phyloP scores from a whole-genome alignment of 2,329 filamentous ascomycete species.

The Plectosphaerella sp. region DNA sequence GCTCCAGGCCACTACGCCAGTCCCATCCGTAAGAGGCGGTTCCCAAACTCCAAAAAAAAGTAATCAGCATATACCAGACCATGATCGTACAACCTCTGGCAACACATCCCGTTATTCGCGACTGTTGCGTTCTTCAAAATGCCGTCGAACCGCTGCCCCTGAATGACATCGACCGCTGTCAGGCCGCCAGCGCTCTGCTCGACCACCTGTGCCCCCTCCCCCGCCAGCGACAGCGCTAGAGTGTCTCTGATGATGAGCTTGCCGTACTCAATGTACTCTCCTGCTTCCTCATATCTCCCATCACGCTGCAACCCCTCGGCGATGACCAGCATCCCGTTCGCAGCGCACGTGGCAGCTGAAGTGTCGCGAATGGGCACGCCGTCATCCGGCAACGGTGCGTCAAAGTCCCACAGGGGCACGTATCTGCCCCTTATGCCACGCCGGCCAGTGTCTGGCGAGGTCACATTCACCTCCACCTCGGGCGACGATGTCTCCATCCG shows the following conservation, averaged over 20 bases:
- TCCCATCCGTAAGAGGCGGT: constrained; percentile 35
- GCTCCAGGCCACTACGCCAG: constrained; percentile 1
- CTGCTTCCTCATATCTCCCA: constrained; percentile 1
- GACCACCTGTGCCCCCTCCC: constrained; percentile 14
- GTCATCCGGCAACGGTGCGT: constrained; percentile 32
- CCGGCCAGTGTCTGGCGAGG: constrained; percentile 4
- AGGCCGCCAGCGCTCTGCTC: not conserved
- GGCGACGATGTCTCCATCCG: constrained; percentile 24
- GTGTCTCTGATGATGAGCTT: constrained; percentile 13
- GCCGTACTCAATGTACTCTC: constrained; percentile 6
- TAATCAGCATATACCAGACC: constrained; percentile 46
- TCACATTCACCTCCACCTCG: constrained; percentile 5
- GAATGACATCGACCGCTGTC: not conserved
- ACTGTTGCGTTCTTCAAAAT: constrained; percentile 27
- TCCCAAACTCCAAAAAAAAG: constrained; percentile 42
- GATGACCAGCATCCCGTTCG: constrained; percentile 20
- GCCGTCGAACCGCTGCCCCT: constrained; percentile 17
- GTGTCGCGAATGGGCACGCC: constrained; percentile 25
- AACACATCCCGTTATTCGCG: constrained; percentile 24
- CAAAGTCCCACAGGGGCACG: constrained; percentile 39
- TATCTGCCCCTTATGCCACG: constrained; percentile 4
- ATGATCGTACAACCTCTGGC: constrained; percentile 24
- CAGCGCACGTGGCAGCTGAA: constrained; percentile 21
- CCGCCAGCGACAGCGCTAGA: constrained; percentile 14
- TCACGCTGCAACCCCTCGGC: constrained; percentile 12